Evolutionary conservation across 768 basidiomycete genomes (phyloP), one percentile per base, ranked within the genome.

Genomic region (Zangia roseola): DNA sequence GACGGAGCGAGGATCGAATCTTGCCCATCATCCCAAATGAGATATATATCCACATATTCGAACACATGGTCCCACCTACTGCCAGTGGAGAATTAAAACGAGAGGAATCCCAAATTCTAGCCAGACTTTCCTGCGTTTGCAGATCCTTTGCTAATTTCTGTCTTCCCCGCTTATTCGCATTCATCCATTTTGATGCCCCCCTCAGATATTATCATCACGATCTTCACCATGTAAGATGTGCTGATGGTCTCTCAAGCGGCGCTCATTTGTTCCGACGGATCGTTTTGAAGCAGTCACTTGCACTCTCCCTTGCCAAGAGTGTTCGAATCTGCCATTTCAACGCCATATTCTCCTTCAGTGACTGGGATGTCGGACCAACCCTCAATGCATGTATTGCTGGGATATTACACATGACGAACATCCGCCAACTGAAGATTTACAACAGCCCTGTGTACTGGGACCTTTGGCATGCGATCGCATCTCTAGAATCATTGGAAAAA

Each of bases 31-130:
- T 80, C 44, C 77, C 77, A 2, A 70, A 68, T 50, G 77, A 79
- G 50, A 63, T 79, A n/a, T 78, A 77, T 40, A 50, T 71, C 5
- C 57, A 66, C 43, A 74, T 78, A 14, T 68, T 76, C 36, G 64
- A 63, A 17, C 56, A 60, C 31, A 33, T 77, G 5, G 54, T 51
- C 30, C 62, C 65, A 20, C 41, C 57, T 0, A 45, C 56, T n/a
- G 43, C n/a, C n/a, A n/a, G n/a, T n/a, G n/a, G n/a, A n/a, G n/a
- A n/a, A n/a, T n/a, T n/a, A n/a, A n/a, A n/a, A n/a, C n/a, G n/a
- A n/a, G n/a, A n/a, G n/a, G n/a, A n/a, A n/a, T 10, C 2, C 2
- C 2, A 50, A 13, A 14, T 52, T 62, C 28, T 49, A n/a, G n/a
- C 52, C 25, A 59, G 50, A 16, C 65, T 79, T 21, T 71, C 73